Evolutionary conservation across 1,284 basidiomycete genomes (phyloP).

Genomic region (Ceratobasidium sp.): DNA sequence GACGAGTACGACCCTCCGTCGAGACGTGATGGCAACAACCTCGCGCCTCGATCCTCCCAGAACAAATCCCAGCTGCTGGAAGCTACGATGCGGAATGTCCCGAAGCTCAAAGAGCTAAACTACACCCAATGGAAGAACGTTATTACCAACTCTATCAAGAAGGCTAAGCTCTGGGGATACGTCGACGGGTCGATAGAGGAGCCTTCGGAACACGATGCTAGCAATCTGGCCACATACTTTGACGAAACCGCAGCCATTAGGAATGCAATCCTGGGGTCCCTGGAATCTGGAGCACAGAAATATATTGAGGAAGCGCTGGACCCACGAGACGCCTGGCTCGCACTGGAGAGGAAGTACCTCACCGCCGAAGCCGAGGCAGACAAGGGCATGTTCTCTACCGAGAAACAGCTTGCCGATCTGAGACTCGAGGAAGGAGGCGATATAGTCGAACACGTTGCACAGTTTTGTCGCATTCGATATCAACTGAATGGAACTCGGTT

Average conservation of each 20-base stretch:
- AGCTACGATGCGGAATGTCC: not conserved
- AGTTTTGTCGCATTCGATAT: not conserved
- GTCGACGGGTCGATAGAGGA: not conserved
- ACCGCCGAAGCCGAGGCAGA: not conserved
- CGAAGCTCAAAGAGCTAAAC: slow-evolving; percentile 4
- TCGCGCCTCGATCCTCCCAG: too few relatives aligned
- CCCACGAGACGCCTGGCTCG: not conserved
- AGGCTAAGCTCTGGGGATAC: slow-evolving; percentile 4
- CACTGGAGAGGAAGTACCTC: not conserved
- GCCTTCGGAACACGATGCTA: not conserved
- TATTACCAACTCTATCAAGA: not conserved
- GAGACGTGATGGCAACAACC: too few relatives aligned
- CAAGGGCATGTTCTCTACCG: not conserved
- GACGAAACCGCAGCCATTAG: not conserved
- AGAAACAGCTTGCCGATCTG: not conserved
- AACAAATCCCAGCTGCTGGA: too few relatives aligned
- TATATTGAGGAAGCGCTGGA: not conserved
- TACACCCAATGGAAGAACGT: not conserved
- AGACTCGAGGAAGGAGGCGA: not conserved
- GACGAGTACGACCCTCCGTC: too few relatives aligned
- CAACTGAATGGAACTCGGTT: not conserved
- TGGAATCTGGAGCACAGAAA: not conserved
- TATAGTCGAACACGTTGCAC: slow-evolving; percentile 5
- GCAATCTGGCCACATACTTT: not conserved
- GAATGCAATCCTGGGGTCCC: not conserved